Evolutionary conservation across 2,329 filamentous ascomycete species (phyloP).

Genomic region (Mariannaea elegans): DNA sequence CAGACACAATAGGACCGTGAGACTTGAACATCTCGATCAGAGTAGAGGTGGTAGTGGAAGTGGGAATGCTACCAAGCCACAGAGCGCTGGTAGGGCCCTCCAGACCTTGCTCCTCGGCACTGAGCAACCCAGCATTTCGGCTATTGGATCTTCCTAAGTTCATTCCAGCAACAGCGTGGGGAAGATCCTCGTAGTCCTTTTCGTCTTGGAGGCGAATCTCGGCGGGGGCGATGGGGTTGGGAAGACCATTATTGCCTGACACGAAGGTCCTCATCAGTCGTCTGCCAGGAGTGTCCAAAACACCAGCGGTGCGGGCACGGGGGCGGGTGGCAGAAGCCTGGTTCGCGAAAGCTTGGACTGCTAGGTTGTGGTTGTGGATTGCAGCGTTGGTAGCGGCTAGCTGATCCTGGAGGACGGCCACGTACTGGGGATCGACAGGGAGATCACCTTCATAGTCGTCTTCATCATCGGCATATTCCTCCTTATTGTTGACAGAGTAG

Average conservation of each 20-base stretch:
- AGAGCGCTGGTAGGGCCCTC: slow-evolving; percentile 92
- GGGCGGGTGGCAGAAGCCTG: slow-evolving; percentile 84
- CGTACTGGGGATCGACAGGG: slow-evolving; percentile 64
- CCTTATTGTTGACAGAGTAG: slow-evolving; percentile 98
- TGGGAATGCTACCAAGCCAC: slow-evolving; percentile 97
- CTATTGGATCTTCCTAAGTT: slow-evolving; percentile 74
- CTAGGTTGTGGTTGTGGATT: slow-evolving; percentile 91
- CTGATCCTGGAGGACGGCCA: slow-evolving; percentile 69
- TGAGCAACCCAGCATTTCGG: slow-evolving; percentile 72
- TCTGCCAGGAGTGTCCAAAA: slow-evolving; percentile 80
- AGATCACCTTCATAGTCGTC: slow-evolving; percentile 73
- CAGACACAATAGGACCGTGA: slow-evolving; percentile 92
- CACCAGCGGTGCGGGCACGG: slow-evolving; percentile 88
- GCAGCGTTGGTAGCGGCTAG: slow-evolving; percentile 71
- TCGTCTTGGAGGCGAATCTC: slow-evolving; percentile 80
- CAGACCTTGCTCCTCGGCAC: slow-evolving; percentile 79
- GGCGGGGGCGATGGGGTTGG: slow-evolving; percentile 77
- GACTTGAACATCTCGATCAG: slow-evolving; percentile 93
- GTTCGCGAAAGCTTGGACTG: slow-evolving; percentile 90
- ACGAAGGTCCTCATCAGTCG: slow-evolving; percentile 76
- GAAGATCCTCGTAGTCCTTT: slow-evolving; percentile 80
- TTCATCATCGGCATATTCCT: slow-evolving; percentile 92
- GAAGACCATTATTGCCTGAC: slow-evolving; percentile 73
- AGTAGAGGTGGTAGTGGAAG: slow-evolving; percentile 95
- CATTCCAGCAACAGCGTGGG: slow-evolving; percentile 84